Conservation (phyloP, 805 yeast genomes). For the Lipomyces yamanashiensis region DNA sequence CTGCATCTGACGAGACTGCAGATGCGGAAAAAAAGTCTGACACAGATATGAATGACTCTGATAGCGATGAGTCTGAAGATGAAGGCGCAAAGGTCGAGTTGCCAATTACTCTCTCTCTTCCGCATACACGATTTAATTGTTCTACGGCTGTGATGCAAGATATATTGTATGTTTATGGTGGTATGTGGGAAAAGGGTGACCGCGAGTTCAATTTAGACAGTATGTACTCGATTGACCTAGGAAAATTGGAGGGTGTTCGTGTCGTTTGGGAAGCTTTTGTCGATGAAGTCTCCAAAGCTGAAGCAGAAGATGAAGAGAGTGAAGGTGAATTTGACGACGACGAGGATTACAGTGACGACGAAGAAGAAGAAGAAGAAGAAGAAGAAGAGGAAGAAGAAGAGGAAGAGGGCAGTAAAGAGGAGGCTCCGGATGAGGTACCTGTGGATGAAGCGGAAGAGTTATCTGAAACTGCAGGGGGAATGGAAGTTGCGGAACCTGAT, state of each 20-base stretch:
- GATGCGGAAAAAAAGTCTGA: slow-evolving; percentile 34
- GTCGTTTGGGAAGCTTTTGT: slow-evolving; percentile 85
- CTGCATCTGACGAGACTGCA: slow-evolving; percentile 24
- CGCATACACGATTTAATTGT: slow-evolving; percentile 89
- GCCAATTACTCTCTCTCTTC: slow-evolving; percentile 61
- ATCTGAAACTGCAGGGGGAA: slow-evolving; percentile 68
- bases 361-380: slow-evolving; percentile 73
- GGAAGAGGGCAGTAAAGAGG: slow-evolving; percentile 49
- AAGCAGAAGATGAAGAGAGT: slow-evolving; percentile 39
- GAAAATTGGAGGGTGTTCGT: slow-evolving; percentile 83
- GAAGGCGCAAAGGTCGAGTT: slow-evolving; percentile 53
- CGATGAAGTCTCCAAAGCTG: slow-evolving; percentile 55
- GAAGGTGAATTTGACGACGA: slow-evolving; percentile 65
- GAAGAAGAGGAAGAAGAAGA: slow-evolving; percentile 58
- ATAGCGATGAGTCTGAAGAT: slow-evolving; percentile 48
- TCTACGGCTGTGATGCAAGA: slow-evolving; percentile 85
- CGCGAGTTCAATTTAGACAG: slow-evolving; percentile 84
- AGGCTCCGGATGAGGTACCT: slow-evolving; percentile 48
- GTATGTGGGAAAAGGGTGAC: slow-evolving; percentile 87
- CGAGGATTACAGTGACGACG: slow-evolving; percentile 53
- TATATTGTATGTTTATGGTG: slow-evolving; percentile 81
- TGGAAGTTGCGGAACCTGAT: slow-evolving; percentile 65
- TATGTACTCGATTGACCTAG: slow-evolving; percentile 82
- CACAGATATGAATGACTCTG: slow-evolving; percentile 43
- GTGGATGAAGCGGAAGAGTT: slow-evolving; percentile 64